Conservation (phyloP, 2,329 filamentous ascomycete genomes). For the Calonectria multiphialidica region DNA sequence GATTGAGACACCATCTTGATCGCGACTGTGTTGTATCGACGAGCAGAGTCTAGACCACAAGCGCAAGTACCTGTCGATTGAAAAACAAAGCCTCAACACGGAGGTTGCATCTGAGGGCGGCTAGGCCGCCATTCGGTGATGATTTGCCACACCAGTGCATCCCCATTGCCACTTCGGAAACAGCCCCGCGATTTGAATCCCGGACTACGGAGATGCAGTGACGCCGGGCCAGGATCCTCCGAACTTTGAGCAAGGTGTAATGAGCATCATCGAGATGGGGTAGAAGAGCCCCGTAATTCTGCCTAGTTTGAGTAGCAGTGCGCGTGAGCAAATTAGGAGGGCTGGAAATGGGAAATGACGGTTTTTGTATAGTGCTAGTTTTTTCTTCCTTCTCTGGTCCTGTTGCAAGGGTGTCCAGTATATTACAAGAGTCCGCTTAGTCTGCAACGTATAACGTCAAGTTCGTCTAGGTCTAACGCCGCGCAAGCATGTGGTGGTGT, state of each 20-base stretch:
- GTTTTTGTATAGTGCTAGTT: not conserved
- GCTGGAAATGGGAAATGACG: not conserved
- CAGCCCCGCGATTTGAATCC: constrained; percentile 17
- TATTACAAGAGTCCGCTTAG: not conserved
- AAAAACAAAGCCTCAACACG: not conserved
- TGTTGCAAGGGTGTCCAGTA: not conserved
- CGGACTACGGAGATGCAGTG: constrained; percentile 5
- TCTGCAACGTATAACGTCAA: constrained; percentile 3
- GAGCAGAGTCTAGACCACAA: not conserved
- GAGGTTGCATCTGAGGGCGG: not conserved
- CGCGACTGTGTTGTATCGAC: not conserved
- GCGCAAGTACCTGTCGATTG: not conserved
- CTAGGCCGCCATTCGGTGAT: not conserved
- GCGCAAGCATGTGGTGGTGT: not conserved
- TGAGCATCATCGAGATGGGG: constrained; percentile 17
- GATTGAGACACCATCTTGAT: not conserved
- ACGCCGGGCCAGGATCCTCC: not conserved
- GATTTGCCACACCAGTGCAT: not conserved
- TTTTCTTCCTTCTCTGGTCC: too few relatives aligned
- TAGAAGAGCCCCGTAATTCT: not conserved
- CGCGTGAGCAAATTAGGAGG: constrained; percentile 16
- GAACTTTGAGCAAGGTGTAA: not conserved
- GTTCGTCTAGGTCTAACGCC: not conserved
- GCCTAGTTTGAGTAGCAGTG: constrained; percentile 5
- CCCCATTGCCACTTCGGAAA: not conserved